phyloP scores from a whole-genome alignment of 345 rosid species.

The Sisymbrium irio region DNA sequence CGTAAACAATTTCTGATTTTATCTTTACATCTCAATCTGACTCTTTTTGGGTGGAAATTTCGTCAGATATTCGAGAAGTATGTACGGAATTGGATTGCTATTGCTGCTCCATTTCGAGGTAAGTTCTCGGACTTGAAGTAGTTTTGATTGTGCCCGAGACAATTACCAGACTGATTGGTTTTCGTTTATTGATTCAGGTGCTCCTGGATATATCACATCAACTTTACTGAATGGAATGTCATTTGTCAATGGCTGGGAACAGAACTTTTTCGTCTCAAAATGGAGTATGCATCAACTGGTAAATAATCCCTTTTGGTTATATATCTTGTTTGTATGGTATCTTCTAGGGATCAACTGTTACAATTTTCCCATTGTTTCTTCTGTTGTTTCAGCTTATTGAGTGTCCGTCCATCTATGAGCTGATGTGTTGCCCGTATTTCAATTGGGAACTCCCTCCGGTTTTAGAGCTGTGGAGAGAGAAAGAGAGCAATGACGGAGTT shows the following conservation, averaged over 20 bases:
- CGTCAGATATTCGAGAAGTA: constrained; percentile 80
- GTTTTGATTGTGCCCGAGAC: not conserved
- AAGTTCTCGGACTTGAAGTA: not conserved
- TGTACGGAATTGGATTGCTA: constrained; percentile 91
- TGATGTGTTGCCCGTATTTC: constrained; percentile 75
- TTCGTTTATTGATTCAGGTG: constrained; percentile 50
- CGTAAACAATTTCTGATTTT: not conserved
- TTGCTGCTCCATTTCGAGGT: constrained; percentile 93
- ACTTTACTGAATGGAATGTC: constrained; percentile 93
- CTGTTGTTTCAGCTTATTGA: constrained; percentile 66
- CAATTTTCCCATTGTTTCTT: not conserved
- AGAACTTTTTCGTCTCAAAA: constrained; percentile 89
- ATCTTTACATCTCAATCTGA: not conserved
- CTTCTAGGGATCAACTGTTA: not conserved
- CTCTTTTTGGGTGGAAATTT: not conserved
- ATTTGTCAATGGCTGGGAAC: constrained; percentile 98
- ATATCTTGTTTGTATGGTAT: not conserved
- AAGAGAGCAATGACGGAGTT: constrained; percentile 36
- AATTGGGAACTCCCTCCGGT: constrained; percentile 61
- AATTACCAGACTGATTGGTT: not conserved
- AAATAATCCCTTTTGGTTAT: not conserved
- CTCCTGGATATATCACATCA: constrained; percentile 82
- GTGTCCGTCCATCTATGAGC: constrained; percentile 83
- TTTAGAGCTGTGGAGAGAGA: constrained; percentile 74
- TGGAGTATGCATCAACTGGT: constrained; percentile 99